Percentiles rank a stretch among this genome's conserved stretches.
Evolutionary conservation across 192 early-diverging fungal species (phyloP).

Genomic region (Allomyces javanicus): DNA sequence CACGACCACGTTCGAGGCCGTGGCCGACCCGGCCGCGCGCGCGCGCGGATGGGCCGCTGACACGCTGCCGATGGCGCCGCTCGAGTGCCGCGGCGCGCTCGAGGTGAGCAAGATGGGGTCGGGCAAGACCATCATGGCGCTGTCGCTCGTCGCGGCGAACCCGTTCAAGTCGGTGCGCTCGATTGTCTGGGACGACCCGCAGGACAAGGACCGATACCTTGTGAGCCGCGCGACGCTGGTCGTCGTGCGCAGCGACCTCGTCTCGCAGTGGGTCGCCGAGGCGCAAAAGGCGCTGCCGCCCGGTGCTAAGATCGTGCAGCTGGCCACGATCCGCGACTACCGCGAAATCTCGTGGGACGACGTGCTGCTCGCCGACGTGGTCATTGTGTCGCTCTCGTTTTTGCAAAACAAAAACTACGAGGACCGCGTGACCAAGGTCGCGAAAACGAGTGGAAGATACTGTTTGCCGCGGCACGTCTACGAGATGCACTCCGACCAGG

Average conservation of each 20-base stretch:
- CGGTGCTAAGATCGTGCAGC: background rate
- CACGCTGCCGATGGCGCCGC: background rate
- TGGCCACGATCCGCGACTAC: background rate
- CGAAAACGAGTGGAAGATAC: background rate
- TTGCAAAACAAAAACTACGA: background rate
- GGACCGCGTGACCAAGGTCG: background rate
- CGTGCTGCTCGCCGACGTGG: background rate
- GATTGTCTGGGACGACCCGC: background rate
- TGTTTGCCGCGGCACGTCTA: too few species aligned
- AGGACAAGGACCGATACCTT: background rate
- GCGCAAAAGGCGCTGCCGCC: background rate
- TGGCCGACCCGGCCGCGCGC: too few species aligned
- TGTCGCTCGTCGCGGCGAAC: background rate
- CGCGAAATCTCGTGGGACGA: background rate
- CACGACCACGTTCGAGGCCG: too few species aligned
- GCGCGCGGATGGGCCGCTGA: too few species aligned
- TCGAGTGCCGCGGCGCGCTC: background rate
- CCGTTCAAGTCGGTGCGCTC: background rate
- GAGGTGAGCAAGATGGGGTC: background rate
- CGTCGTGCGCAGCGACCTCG: background rate
- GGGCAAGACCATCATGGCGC: background rate
- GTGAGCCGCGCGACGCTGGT: background rate
- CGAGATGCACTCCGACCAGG: too few species aligned
- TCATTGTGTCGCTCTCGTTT: background rate
- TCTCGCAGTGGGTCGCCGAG: background rate